Evolutionary conservation across 2,329 filamentous ascomycete species (phyloP).

Genomic region (Alternaria viburni): DNA sequence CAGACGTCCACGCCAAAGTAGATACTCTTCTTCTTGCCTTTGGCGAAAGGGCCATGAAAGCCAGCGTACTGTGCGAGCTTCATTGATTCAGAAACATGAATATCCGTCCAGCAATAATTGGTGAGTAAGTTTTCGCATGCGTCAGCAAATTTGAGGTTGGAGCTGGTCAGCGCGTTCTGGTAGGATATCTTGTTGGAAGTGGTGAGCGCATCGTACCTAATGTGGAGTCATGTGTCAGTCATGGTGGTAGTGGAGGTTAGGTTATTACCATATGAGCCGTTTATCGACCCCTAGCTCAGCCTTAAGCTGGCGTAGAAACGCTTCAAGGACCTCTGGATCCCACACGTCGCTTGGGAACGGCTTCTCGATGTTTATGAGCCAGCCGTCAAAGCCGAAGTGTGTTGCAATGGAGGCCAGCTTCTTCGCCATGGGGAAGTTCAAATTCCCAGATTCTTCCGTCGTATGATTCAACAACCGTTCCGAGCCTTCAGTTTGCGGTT

Average conservation of each 20-base stretch:
- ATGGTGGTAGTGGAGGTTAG: not conserved
- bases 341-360: conserved; percentile 46
- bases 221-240: not conserved
- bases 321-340: conserved; percentile 35
- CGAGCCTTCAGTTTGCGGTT: conserved; percentile 47
- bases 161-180: conserved; percentile 52
- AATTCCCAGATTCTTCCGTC: not conserved
- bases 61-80: conserved; percentile 27
- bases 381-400: conserved; percentile 55
- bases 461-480: conserved; percentile 35
- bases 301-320: conserved; percentile 50
- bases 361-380: conserved; percentile 56
- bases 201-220: conserved; percentile 56
- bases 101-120: conserved; percentile 54
- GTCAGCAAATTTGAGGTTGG: conserved; percentile 49
- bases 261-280: conserved; percentile 48
- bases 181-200: conserved; percentile 51
- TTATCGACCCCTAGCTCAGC: conserved; percentile 35
- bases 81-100: conserved; percentile 30
- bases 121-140: conserved; percentile 51
- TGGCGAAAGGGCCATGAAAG: not conserved
- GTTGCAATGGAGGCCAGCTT: conserved; percentile 50
- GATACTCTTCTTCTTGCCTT: conserved; percentile 25
- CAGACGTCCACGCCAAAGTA: conserved; percentile 56
- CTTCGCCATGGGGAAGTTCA: conserved; percentile 45